A percentile compares a stretch with the other conserved stretches of the same genome.
Evolutionary conservation across 805 yeast species (phyloP).

Genomic region (Yarrowia yakushimensis): DNA sequence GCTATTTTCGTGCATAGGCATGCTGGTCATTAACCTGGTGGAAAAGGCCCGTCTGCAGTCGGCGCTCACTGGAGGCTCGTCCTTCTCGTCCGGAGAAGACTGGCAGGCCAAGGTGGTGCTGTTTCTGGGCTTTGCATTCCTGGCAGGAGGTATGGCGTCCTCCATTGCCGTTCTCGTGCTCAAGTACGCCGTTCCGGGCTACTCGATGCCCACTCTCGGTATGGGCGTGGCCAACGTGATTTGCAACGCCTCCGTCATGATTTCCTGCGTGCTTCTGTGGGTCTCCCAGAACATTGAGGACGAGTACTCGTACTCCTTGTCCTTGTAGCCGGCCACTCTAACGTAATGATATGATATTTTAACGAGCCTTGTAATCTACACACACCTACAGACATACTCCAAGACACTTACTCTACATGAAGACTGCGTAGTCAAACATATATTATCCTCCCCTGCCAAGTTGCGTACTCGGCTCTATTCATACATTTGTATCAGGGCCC

Average conservation of each 20-base stretch:
- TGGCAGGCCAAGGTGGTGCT: conserved; percentile 93
- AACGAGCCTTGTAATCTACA: too few relatives aligned
- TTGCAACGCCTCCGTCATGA: conserved; percentile 72
- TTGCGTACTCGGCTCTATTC: conserved; percentile 5
- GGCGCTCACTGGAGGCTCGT: conserved; percentile 34
- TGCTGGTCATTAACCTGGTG: conserved; percentile 71
- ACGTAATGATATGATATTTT: conserved; percentile 2
- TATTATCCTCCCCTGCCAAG: conserved; percentile 11
- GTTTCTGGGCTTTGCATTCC: conserved; percentile 85
- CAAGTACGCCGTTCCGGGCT: conserved; percentile 76
- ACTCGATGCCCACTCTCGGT: conserved; percentile 80
- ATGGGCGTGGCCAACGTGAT: conserved; percentile 91
- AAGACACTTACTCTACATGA: not conserved
- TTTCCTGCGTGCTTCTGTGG: conserved; percentile 89
- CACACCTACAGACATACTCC: too few relatives aligned
- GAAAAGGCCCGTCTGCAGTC: conserved; percentile 56
- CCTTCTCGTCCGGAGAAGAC: conserved; percentile 50
- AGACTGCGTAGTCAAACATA: conserved; percentile 2
- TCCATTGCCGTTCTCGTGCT: conserved; percentile 82
- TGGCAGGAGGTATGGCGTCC: conserved; percentile 94
- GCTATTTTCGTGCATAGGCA: conserved; percentile 82
- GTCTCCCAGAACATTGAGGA: conserved; percentile 93
- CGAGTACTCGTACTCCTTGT: conserved; percentile 88
- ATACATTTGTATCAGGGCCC: conserved; percentile 10
- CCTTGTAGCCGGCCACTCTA: conserved; percentile 45